Evolutionary conservation across 169 alveolate genomes (phyloP), one percentile per base, ranked within the genome.

Genomic region (Theileria equi): DNA sequence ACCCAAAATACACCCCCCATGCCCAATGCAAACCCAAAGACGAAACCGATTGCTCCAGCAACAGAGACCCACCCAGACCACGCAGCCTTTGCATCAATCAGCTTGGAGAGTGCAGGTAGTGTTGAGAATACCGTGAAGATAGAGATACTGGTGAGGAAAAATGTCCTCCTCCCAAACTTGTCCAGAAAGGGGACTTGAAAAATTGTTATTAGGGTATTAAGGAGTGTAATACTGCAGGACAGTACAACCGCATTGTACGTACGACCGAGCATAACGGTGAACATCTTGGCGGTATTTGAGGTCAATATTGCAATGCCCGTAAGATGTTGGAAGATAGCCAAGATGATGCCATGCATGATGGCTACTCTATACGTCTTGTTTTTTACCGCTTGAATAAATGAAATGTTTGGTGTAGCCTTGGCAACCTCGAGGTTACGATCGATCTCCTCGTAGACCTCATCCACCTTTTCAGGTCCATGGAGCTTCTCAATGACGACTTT

Each of bases 1-100:
- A 91, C 87, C 93, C 93, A 91, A 45, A 86, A 62, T 17, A 89
- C 87, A 0, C 94, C 92, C 17, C 95, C 95, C 50, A 85, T 80
- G 0, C 91, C 92, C 7, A 89, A 74, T 17, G 94, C 92, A 70
- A 91, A 91, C 38, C 89, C 89, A 43, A 85, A 57, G 16, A 87
- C 79, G 79, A 88, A 89, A n/a, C 88, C 68, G 41, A 82, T 57
- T 4, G 88, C 67, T 61, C 90, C 89, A 13, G 36, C 54, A 1
- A 70, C 63, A 5, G 88, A 43, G n/a, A 78, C 34, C 0, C 21
- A 23, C 19, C 59, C 61, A n/a, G 79, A 81, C 65, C 64, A 26
- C 0, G 21, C 8, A 0, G 86, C 63, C 0, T 0, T 16, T 16
- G 5, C 45, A 25, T 53, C 4, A 41, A 66, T 43, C 41, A 25